phyloP scores from a whole-genome alignment of 768 basidiomycete species.

The Hygrophoropsis aurantiaca region DNA sequence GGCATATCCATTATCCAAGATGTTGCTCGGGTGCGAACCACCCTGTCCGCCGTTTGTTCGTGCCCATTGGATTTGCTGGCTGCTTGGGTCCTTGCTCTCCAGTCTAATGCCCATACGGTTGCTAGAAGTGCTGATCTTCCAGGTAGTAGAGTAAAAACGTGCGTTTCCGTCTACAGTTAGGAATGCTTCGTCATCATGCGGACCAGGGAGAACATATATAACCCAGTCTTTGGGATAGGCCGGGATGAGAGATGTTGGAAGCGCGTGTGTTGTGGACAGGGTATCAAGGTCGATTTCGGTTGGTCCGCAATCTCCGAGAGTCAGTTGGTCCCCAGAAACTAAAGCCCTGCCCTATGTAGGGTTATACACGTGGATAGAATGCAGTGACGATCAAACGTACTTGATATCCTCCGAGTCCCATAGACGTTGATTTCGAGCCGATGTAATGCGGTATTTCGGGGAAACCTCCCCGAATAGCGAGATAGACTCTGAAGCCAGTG shows the following conservation, averaged over 20 bases:
- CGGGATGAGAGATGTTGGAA: slow-evolving; percentile 36
- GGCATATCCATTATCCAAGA: slow-evolving; percentile 61
- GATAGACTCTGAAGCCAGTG: slow-evolving; percentile 52
- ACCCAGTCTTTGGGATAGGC: slow-evolving; percentile 49
- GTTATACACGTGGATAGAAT: slow-evolving; percentile 7
- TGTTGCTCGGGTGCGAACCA: slow-evolving; percentile 68
- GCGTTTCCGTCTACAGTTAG: slow-evolving; percentile 46
- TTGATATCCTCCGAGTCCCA: slow-evolving; percentile 63
- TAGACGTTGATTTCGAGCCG: slow-evolving; percentile 64
- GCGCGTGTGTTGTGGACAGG: slow-evolving; percentile 7
- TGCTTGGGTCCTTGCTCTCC: slow-evolving; percentile 31
- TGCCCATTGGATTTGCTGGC: slow-evolving; percentile 52
- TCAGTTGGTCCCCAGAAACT: slow-evolving; percentile 49
- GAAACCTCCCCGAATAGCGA: slow-evolving; percentile 60
- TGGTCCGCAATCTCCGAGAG: slow-evolving; percentile 35
- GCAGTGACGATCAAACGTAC: slow-evolving; percentile 22
- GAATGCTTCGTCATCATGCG: slow-evolving; percentile 60
- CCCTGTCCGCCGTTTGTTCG: slow-evolving; percentile 61
- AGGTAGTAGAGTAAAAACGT: slow-evolving; percentile 51
- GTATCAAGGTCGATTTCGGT: slow-evolving; percentile 9
- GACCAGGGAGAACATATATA: slow-evolving; percentile 57
- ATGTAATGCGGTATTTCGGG: slow-evolving; percentile 56
- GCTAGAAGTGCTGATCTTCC: slow-evolving; percentile 55
- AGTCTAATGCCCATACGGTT: slow-evolving; percentile 68
- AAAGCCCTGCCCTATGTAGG: slow-evolving; percentile 49